These are phyloP conservation scores for Pleurotus tuber-regium DNA, from an alignment of 768 basidiomycete genomes.

Conservation along the genomic window DNA sequence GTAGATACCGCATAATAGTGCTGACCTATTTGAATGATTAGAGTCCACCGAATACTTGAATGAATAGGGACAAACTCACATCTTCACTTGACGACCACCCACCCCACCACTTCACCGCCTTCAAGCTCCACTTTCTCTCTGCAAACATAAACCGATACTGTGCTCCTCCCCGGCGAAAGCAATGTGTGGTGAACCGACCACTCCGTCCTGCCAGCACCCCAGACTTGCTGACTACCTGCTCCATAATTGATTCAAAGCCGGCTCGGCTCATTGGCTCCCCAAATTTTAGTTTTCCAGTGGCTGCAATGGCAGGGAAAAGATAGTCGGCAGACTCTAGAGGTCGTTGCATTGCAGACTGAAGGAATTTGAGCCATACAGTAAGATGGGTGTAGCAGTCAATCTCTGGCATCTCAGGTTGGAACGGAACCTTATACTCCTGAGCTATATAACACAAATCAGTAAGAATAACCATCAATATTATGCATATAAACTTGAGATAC, in stretches of 20 bases:
- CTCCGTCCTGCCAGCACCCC: conserved; percentile 11
- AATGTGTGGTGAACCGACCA: conserved; percentile 24
- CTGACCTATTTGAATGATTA: conserved; percentile 14
- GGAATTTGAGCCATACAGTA: conserved; percentile 9
- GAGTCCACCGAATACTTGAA: neutral
- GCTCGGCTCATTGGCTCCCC: conserved; percentile 19
- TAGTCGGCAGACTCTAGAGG: conserved; percentile 14
- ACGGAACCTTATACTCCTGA: conserved; percentile 12
- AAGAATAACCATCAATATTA: neutral
- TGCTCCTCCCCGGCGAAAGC: conserved; percentile 23
- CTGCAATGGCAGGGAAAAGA: conserved; percentile 21
- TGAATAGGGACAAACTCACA: conserved; percentile 9
- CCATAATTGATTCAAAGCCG: conserved; percentile 20
- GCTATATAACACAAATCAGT: neutral
- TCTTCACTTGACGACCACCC: conserved; percentile 22
- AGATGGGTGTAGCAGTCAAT: conserved; percentile 17
- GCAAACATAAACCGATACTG: conserved; percentile 27
- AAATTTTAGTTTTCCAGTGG: conserved; percentile 18
- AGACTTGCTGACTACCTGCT: conserved; percentile 18
- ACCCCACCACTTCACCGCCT: conserved; percentile 26
- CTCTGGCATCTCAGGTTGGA: conserved; percentile 13
- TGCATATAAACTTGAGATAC: conserved; percentile 6
- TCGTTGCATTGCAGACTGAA: conserved; percentile 8
- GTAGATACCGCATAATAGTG: conserved; percentile 25
- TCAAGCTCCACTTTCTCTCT: conserved; percentile 23